A percentile compares a stretch with the other conserved stretches of the same genome.
These are phyloP conservation scores for Geranomyces michiganensis DNA, from an alignment of 192 early-diverging fungal species.

Conservation along the genomic window DNA sequence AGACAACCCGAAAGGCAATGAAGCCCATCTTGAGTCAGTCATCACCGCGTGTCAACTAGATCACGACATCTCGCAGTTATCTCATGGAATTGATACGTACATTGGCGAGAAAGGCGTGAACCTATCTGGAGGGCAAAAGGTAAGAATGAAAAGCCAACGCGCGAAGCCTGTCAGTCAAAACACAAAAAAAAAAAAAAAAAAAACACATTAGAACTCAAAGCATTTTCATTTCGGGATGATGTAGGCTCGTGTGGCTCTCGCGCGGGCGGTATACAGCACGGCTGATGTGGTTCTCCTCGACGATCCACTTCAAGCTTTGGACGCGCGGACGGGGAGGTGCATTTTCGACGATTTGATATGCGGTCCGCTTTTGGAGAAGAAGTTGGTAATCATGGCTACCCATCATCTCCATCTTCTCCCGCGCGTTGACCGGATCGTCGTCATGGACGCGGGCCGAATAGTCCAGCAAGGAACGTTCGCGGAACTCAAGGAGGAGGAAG, in stretches of 20 bases:
- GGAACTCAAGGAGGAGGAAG: conserved; percentile 43
- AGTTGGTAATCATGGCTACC: conserved; percentile 37
- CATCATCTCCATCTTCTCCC: conserved; percentile 39
- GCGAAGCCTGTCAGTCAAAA: too few species aligned
- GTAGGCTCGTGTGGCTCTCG: conserved; percentile 61
- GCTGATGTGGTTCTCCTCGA: conserved; percentile 67
- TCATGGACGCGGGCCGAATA: conserved; percentile 38
- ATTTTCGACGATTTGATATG: conserved; percentile 31
- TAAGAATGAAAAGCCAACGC: too few species aligned
- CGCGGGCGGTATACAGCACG: conserved; percentile 62
- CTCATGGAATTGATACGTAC: conserved; percentile 42
- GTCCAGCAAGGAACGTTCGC: conserved; percentile 33
- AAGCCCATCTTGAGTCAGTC: conserved; percentile 9
- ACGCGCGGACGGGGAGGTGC: conserved; percentile 23
- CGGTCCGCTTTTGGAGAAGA: conserved; percentile 17
- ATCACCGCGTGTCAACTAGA: conserved; percentile 33
- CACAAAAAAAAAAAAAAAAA: too few species aligned
- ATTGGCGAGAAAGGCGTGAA: conserved; percentile 83
- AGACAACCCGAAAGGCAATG: background rate
- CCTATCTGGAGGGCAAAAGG: conserved; percentile 89
- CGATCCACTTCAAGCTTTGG: conserved; percentile 20
- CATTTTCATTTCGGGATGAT: conserved; percentile 12
- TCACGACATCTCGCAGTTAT: conserved; percentile 36
- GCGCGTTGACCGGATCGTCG: conserved; percentile 30
- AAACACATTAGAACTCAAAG: too few species aligned